Evolutionary conservation across 169 alveolate genomes (phyloP), one percentile per base, ranked within the genome.

Genomic region (Babesia divergens): DNA sequence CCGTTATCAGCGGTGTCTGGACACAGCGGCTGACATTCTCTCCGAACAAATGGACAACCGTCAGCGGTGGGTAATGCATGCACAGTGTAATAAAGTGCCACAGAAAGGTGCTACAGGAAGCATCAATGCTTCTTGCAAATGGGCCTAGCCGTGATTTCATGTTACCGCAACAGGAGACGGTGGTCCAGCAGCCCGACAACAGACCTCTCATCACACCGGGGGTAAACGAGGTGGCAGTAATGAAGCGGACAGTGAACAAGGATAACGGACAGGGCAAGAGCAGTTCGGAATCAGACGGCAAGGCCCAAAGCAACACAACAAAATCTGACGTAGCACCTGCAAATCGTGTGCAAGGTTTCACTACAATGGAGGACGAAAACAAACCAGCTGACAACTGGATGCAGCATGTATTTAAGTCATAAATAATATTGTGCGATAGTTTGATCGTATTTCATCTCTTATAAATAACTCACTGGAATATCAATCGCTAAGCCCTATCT

Each of bases 1-100:
- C 46, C 58, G 56, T 28, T 42, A 43, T 24, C 85, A 69, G 22
- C 24, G 69, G 22, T 75, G 85, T 54, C 65, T 75, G 29, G 85
- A 75, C 44, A 38, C 74, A 4, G 85, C 85, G 6, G 65, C 69
- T 2, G 69, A 59, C 34, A 70, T 70, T 14, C 66, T 70, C 18
- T 37, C 82, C 11, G 82, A 70, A 24, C 82, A 70, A 31, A 70
- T 70, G 66, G 82, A 70, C 64, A 24, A 29, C 31, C 60, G 72
- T 24, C 82, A 70, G 44, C 54, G 77, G 77, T 66, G 40, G 22
- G 58, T 52, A 11, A 13, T 7, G 5, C 22, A 3, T 6, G 18
- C 40, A 13, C 20, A 1, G 1, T n/a, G 11, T 2, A 0, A 5
- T 14, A 51, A 66, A 18, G 3, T 29, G 22, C 6, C 24, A 29